Conservation (phyloP, 75 land plant species). For the Gnetum montanum region DNA sequence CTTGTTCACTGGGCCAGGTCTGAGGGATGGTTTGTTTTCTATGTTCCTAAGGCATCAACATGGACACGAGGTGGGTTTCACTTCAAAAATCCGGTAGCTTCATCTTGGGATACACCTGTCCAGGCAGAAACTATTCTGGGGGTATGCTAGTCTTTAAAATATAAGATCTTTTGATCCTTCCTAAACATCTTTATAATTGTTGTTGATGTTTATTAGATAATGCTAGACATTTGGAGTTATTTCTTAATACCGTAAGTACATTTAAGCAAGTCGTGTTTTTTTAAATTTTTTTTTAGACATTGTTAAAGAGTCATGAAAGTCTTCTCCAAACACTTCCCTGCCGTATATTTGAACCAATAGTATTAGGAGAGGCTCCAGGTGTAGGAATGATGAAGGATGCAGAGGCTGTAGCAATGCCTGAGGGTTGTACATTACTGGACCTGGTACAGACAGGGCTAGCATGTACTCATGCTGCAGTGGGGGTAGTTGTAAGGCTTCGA, state of each 20-base stretch:
- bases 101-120: slow-evolving; percentile 79
- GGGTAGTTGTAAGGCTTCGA: slow-evolving; percentile 80
- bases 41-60: slow-evolving; percentile 63
- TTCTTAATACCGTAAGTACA: background rate
- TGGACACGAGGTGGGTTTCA: slow-evolving; percentile 87
- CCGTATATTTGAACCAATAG: slow-evolving; percentile 64
- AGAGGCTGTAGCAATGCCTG: slow-evolving; percentile 66
- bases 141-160: too few relatives aligned
- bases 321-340: slow-evolving; percentile 53
- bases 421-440: slow-evolving; percentile 65
- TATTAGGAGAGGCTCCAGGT: slow-evolving; percentile 87
- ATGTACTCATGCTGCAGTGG: slow-evolving; percentile 76
- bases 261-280: too few relatives aligned
- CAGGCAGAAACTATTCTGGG: slow-evolving; percentile 68
- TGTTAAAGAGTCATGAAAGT: slow-evolving; percentile 57
- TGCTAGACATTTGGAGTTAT: too few relatives aligned
- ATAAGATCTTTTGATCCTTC: too few relatives aligned
- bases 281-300: slow-evolving; percentile 39
- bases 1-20: slow-evolving; percentile 94
- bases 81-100: slow-evolving; percentile 61
- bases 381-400: slow-evolving; percentile 56
- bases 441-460: slow-evolving; percentile 69
- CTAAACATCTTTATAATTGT: too few relatives aligned
- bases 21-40: slow-evolving; percentile 92
- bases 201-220: too few relatives aligned